Evolutionary conservation across 495 filamentous ascomycete genomes (phyloP), one percentile per base, ranked within the genome.

Genomic region (Talaromyces trachyspermus): DNA sequence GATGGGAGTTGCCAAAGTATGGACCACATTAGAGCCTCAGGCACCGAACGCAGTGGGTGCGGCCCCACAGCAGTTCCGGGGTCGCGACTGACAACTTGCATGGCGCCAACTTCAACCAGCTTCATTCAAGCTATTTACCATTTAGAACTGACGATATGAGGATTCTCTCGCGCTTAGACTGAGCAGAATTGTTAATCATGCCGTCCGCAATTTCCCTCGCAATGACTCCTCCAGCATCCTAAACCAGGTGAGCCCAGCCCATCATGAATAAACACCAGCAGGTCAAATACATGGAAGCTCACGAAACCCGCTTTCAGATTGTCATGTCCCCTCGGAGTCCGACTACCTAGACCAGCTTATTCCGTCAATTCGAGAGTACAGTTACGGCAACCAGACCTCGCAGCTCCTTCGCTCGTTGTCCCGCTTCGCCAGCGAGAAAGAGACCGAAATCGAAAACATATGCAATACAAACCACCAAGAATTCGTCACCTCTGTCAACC

Each of bases 301-400:
- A 54, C 48, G 22, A n/a, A 19, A 6, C 18, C 2, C 9, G 17
- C 0, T 36, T 25, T n/a, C 48, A 97, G 87, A 89, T 96, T 54
- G 86, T 95, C 48, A 83, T 94, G 55, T 86, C 89, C 11, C 82
- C 17, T 90, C 88, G 5, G 94, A 97, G 50, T 78, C 80, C 47
- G 92, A 99, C 51, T 95, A 95, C 57, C 81, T 97, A 45, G 91
- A 96, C 57, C 92, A 95, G 61, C 69, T 97, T 43, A 90, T 97
- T 17, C 88, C 89, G 11, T 88, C 89, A 0, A 84, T 99, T 37
- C 88, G 85, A 70, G 89, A 95, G 75, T 88, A 87, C 53, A 84
- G 85, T 39, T 71, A 79, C 40, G 83, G 84, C n/a, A 80, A 83
- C 43, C 79, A 85, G 39, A 82, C 85, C 5, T 70, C 74, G 17